Evolutionary conservation across 2,329 filamentous ascomycete genomes (phyloP).

Genomic region (Graphium sp.): DNA sequence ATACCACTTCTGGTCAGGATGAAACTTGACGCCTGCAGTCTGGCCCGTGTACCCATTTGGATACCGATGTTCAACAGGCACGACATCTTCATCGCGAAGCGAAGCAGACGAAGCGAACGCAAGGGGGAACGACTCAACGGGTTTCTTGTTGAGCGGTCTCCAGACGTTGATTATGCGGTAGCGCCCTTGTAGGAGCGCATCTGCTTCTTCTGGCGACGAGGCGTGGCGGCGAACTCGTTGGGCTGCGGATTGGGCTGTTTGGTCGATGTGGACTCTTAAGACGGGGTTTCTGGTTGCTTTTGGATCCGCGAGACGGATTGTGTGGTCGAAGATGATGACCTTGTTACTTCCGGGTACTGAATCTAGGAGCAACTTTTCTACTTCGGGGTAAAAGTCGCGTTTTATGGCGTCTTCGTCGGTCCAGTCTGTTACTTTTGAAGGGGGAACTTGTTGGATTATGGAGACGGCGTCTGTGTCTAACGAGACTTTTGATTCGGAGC

Average conservation of each 20-base stretch:
- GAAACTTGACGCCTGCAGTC: constrained; percentile 52
- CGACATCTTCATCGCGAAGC: constrained; percentile 44
- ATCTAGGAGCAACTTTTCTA: constrained; percentile 53
- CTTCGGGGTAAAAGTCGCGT: constrained; percentile 67
- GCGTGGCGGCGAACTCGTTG: constrained; percentile 54
- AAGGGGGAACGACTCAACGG: constrained; percentile 50
- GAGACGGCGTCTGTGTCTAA: constrained; percentile 65
- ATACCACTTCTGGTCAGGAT: constrained; percentile 51
- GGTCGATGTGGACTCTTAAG: constrained; percentile 63
- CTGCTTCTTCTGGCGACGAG: constrained; percentile 45
- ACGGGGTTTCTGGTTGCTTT: constrained; percentile 52
- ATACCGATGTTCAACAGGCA: constrained; percentile 61
- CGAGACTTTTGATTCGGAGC: constrained; percentile 45
- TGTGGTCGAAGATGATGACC: constrained; percentile 75
- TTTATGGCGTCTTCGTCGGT: constrained; percentile 52
- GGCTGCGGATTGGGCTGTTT: constrained; percentile 49
- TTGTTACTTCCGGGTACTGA: constrained; percentile 48
- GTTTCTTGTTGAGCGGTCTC: constrained; percentile 43
- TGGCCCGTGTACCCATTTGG: constrained; percentile 50
- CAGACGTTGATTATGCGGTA: constrained; percentile 83
- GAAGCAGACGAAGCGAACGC: constrained; percentile 50
- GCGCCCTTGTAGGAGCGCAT: constrained; percentile 44
- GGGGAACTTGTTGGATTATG: constrained; percentile 38
- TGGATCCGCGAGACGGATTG: constrained; percentile 51
- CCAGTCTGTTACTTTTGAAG: constrained; percentile 43